Conservation (phyloP, 768 basidiomycete species). For the Hygrophoropsis aurantiaca region DNA sequence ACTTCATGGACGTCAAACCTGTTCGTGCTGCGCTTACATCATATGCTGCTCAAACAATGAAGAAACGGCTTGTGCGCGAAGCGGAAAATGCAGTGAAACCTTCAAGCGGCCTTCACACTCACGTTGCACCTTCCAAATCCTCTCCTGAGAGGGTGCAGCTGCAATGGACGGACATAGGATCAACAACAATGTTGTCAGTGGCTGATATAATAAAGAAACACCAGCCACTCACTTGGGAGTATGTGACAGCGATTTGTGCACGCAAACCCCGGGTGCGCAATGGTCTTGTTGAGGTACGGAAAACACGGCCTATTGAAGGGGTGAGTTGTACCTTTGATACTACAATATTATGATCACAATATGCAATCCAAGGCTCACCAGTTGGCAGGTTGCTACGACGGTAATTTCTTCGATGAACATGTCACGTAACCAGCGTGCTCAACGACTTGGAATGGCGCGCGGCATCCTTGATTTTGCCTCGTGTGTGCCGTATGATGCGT, state of each 20-base stretch:
- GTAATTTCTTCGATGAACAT: slow-evolving; percentile 8
- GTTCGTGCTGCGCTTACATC: slow-evolving; percentile 27
- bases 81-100: slow-evolving; percentile 16
- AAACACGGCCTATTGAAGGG: slow-evolving; percentile 1
- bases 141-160: background rate
- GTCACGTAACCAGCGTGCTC: slow-evolving; percentile 15
- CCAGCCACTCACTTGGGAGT: slow-evolving; percentile 5
- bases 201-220: background rate
- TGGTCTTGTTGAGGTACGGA: background rate
- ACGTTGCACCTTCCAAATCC: background rate
- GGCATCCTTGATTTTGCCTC: slow-evolving; percentile 18
- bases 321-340: background rate
- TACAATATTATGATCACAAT: background rate
- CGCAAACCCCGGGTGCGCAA: slow-evolving; percentile 1
- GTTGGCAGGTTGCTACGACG: slow-evolving; percentile 8
- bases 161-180: background rate
- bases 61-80: slow-evolving; percentile 16
- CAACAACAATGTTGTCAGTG: background rate
- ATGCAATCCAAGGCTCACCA: background rate
- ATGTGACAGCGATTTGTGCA: background rate
- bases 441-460: slow-evolving; percentile 16
- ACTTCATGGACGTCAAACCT: slow-evolving; percentile 19
- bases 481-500: slow-evolving; percentile 12
- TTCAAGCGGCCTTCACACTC: slow-evolving; percentile 15
- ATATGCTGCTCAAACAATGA: slow-evolving; percentile 25